Conservation (phyloP, 78 protist genomes). For the Pelomyxa schiedti region DNA sequence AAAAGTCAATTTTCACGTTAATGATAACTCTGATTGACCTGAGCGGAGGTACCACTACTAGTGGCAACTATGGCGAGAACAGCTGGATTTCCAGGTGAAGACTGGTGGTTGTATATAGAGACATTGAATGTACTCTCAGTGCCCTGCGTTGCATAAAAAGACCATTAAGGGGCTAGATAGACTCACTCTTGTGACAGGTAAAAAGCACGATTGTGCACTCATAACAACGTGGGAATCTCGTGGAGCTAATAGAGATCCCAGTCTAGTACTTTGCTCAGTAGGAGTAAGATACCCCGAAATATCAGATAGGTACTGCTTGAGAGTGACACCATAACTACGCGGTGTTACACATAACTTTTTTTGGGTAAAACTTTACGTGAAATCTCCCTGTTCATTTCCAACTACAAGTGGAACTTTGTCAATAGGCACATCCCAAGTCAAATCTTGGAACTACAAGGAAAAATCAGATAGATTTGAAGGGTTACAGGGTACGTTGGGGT, state of each 20-base stretch:
- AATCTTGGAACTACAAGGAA: neutral
- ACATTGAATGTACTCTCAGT: slow-evolving; percentile 3
- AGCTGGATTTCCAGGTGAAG: slow-evolving; percentile 1
- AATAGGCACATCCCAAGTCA: slow-evolving; percentile 7
- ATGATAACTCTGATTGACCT: neutral
- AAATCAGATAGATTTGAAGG: neutral
- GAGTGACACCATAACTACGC: too few relatives aligned
- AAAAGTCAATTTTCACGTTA: neutral
- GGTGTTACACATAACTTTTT: too few relatives aligned
- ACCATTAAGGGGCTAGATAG: too few relatives aligned
- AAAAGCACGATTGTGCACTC: neutral
- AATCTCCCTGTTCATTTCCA: neutral
- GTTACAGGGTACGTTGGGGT: neutral
- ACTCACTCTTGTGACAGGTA: neutral
- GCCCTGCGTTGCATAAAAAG: too few relatives aligned
- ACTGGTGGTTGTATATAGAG: neutral
- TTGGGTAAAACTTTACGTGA: neutral
- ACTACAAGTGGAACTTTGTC: slow-evolving; percentile 8
- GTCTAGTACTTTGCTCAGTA: too few relatives aligned
- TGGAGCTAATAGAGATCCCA: too few relatives aligned
- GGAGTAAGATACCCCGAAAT: too few relatives aligned
- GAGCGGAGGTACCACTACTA: slow-evolving; percentile 1
- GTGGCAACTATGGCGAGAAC: slow-evolving; percentile 5
- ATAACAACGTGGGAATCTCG: neutral
- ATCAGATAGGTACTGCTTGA: too few relatives aligned